Conservation (phyloP, 2,329 filamentous ascomycete genomes). For the Salinomyces thailandicus region DNA sequence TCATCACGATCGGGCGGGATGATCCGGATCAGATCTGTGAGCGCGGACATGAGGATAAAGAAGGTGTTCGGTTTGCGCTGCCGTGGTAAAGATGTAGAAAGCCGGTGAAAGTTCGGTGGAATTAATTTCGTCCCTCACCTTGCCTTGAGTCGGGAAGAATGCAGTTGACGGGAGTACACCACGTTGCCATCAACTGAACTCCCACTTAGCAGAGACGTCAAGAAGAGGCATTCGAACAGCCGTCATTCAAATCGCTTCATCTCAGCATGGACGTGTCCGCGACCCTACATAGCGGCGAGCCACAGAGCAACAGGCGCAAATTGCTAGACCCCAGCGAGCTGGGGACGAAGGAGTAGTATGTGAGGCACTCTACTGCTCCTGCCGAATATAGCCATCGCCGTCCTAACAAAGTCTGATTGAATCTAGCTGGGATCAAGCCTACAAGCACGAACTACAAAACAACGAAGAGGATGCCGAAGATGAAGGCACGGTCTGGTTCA, state of each 20-base stretch:
- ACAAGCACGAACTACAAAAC: constrained; percentile 60
- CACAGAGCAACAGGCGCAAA: constrained; percentile 10
- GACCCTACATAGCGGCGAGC: no score
- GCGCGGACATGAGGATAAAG: constrained; percentile 10
- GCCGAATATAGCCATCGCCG: constrained; percentile 1
- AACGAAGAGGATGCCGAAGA: constrained; percentile 62
- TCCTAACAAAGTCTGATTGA: constrained; percentile 1
- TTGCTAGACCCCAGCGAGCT: constrained; percentile 64
- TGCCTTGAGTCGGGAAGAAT: no score
- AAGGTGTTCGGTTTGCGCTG: no score
- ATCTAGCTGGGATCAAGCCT: constrained; percentile 49
- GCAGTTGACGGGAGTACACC: no score
- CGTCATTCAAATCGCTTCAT: no score
- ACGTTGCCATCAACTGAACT: no score
- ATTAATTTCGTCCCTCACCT: no score
- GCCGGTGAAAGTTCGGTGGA: no score
- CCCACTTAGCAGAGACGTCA: no score
- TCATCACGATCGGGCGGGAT: constrained; percentile 14
- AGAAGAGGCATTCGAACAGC: no score
- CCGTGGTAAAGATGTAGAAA: no score
- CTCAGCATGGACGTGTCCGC: neutral
- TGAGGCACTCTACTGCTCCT: constrained; percentile 16
- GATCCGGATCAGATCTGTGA: constrained; percentile 21
- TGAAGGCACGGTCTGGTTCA: constrained; percentile 91
- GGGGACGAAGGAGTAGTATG: constrained; percentile 84